Evolutionary conservation across 1,139 yeast genomes (phyloP).

Genomic region (Candida tropicalis): DNA sequence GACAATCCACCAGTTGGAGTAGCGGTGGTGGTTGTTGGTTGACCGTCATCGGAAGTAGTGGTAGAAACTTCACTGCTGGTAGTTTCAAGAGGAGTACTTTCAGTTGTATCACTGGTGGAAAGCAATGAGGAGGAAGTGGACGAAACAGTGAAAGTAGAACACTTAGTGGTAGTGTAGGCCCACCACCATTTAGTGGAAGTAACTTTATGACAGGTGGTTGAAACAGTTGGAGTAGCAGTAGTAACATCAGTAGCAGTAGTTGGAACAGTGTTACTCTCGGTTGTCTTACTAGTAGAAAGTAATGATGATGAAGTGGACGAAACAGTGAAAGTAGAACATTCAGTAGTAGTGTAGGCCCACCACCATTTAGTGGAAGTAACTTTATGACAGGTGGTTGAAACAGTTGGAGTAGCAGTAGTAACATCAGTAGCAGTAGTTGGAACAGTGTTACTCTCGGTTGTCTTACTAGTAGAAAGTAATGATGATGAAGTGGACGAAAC

Average conservation of each 20-base stretch:
- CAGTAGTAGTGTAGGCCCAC: background rate
- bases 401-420: background rate
- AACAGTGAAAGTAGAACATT: background rate
- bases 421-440: background rate
- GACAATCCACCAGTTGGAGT: background rate
- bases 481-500: background rate
- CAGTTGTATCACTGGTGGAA: slow-evolving; percentile 17
- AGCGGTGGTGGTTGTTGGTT: background rate
- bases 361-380: background rate
- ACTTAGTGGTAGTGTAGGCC: background rate
- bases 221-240: background rate
- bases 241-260: slow-evolving; percentile 15
- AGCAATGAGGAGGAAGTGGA: background rate
- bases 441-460: slow-evolving; percentile 13
- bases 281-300: slow-evolving; percentile 16
- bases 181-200: background rate
- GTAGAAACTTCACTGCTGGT: slow-evolving; percentile 17
- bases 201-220: background rate
- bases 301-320: background rate
- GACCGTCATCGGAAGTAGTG: too few species aligned
- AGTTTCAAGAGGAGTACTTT: slow-evolving; percentile 9
- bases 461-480: slow-evolving; percentile 15
- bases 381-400: background rate
- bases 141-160: background rate
- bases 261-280: slow-evolving; percentile 10